A percentile compares a stretch with the other conserved stretches of the same genome.
Evolutionary conservation across 495 filamentous ascomycete species (phyloP).

Genomic region (Aspergillus saccharolyticus): DNA sequence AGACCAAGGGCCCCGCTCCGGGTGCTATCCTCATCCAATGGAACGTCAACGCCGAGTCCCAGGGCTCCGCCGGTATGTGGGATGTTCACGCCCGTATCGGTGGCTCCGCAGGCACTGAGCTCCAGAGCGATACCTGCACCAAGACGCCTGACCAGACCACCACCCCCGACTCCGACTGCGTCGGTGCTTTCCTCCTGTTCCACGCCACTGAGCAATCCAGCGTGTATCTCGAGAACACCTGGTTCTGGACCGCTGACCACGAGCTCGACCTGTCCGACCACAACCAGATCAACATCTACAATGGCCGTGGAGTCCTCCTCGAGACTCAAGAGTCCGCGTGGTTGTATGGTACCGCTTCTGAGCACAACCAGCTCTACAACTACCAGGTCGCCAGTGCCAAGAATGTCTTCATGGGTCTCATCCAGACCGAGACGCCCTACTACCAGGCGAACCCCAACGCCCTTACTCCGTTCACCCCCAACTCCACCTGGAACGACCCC

Average conservation of each 20-base stretch:
- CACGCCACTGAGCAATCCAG: conserved; percentile 67
- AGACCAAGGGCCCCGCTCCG: conserved; percentile 63
- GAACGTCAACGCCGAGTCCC: conserved; percentile 66
- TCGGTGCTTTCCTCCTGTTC: conserved; percentile 74
- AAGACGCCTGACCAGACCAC: conserved; percentile 57
- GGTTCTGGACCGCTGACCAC: conserved; percentile 96
- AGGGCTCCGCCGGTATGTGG: conserved; percentile 78
- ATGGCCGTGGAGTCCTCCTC: conserved; percentile 78
- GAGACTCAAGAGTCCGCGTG: conserved; percentile 56
- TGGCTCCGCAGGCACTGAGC: conserved; percentile 71
- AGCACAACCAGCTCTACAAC: conserved; percentile 87
- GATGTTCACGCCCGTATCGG: conserved; percentile 86
- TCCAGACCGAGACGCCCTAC: conserved; percentile 92
- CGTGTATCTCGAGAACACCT: conserved; percentile 85
- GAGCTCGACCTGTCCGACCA: conserved; percentile 73
- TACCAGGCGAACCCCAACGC: conserved; percentile 82
- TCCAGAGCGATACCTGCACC: conserved; percentile 69
- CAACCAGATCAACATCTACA: conserved; percentile 86
- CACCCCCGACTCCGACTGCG: conserved; percentile 52
- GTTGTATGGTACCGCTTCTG: conserved; percentile 74
- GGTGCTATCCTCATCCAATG: conserved; percentile 89
- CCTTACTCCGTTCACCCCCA: conserved; percentile 58
- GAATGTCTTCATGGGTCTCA: conserved; percentile 78
- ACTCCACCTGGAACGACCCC: conserved; percentile 66
- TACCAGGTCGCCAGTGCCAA: conserved; percentile 78